Evolutionary conservation across 768 basidiomycete genomes (phyloP), one percentile per base, ranked within the genome.

Genomic region (Psilocybe tampanensis): DNA sequence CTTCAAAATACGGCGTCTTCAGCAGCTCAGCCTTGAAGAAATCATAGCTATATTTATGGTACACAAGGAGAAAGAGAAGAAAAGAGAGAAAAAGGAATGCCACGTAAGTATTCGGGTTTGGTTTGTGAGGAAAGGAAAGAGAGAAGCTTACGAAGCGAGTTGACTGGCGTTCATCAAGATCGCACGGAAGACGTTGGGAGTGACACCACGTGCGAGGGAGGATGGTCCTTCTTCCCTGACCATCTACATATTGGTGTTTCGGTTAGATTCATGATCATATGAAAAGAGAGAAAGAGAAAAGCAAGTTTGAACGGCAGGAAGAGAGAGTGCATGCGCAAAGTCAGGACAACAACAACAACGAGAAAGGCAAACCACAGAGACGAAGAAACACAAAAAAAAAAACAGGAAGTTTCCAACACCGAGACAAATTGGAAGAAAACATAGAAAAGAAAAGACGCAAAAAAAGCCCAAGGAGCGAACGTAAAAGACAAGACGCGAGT

Each of bases 91-190:
- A n/a, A n/a, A n/a, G n/a, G n/a, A n/a, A n/a, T n/a, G n/a, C n/a
- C n/a, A n/a, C n/a, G n/a, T n/a, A n/a, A n/a, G n/a, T n/a, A n/a
- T n/a, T n/a, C n/a, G n/a, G n/a, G n/a, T n/a, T n/a, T n/a, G n/a
- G n/a, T n/a, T n/a, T n/a, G n/a, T n/a, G n/a, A n/a, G 18, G 19
- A 23, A 39, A 26, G 9, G 26, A 33, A 57, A 19, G 26, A 22
- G 45, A 21, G 44, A 17, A 4, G 78, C 90, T 69, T 68, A 92
- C 86, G 92, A 93, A 1, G 92, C 94, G 22, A 95, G 85, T 70
- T 96, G 94, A 74, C 88, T 90, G 47, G 92, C 91, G 70, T 95
- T 95, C 93, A 95, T 95, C 60, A 95, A 71, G 13, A 94, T 66
- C 1, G 93, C 89, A 69, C 94, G 83, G 69, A 94, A 88, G 6